These are phyloP conservation scores for Erodium chrysanthum DNA, from an alignment of 441 rosid genomes.

Conservation along the genomic window DNA sequence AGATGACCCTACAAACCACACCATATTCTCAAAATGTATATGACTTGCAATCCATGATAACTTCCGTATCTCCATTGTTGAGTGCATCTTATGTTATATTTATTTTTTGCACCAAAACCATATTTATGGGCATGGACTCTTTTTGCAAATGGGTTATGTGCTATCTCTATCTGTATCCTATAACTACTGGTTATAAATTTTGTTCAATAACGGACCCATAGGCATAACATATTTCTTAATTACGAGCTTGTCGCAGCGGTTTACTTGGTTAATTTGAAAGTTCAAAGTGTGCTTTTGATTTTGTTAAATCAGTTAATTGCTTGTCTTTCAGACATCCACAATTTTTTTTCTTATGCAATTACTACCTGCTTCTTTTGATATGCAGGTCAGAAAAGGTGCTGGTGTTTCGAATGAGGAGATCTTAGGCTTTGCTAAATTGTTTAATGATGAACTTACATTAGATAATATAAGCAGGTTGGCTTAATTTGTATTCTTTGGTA, in stretches of 20 bases:
- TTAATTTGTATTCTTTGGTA: slow-evolving; percentile 14
- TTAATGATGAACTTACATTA: slow-evolving; percentile 72
- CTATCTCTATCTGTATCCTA: background rate
- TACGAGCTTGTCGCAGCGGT: background rate
- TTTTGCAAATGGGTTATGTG: background rate
- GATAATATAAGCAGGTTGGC: slow-evolving; percentile 69
- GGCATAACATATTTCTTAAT: background rate
- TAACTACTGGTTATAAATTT: background rate
- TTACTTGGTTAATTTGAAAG: background rate
- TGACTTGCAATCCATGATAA: background rate
- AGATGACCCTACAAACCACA: background rate
- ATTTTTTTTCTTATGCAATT: slow-evolving; percentile 9
- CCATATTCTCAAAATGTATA: background rate
- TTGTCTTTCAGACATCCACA: background rate
- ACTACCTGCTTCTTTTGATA: background rate
- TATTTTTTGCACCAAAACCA: background rate
- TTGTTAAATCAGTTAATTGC: background rate
- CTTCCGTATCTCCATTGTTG: background rate
- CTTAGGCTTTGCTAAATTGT: slow-evolving; percentile 70
- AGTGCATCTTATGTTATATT: background rate
- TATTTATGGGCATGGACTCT: background rate
- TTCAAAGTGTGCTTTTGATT: background rate
- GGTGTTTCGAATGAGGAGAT: slow-evolving; percentile 60
- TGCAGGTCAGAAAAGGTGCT: slow-evolving; percentile 66
- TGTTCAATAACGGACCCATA: background rate